These are phyloP conservation scores for Alternaria angustiovoidea DNA, from an alignment of 2,329 filamentous ascomycete genomes.

Conservation along the genomic window DNA sequence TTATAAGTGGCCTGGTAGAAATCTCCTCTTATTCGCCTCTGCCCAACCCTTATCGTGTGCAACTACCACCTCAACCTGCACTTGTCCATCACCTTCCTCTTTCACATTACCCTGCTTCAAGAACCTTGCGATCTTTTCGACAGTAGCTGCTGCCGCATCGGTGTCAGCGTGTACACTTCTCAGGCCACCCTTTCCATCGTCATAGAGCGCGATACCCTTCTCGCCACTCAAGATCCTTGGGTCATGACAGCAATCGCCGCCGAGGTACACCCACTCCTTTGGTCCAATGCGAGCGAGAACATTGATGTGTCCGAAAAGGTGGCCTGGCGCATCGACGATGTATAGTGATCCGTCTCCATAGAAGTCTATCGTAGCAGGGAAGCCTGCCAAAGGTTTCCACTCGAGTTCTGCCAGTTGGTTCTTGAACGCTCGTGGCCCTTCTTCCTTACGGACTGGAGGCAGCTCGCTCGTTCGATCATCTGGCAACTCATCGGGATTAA, in stretches of 20 bases:
- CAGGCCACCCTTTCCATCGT: slow-evolving; percentile 54
- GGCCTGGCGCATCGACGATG: slow-evolving; percentile 61
- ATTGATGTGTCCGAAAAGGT: slow-evolving; percentile 62
- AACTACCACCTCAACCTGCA: slow-evolving; percentile 57
- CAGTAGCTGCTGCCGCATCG: slow-evolving; percentile 54
- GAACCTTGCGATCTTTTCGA: slow-evolving; percentile 53
- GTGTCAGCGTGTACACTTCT: slow-evolving; percentile 63
- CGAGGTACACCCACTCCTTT: slow-evolving; percentile 58
- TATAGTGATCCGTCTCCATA: slow-evolving; percentile 58
- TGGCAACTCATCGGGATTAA: slow-evolving; percentile 56
- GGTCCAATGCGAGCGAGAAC: slow-evolving; percentile 54
- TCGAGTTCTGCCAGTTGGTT: slow-evolving; percentile 22
- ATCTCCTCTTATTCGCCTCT: slow-evolving; percentile 48
- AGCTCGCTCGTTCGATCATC: slow-evolving; percentile 55
- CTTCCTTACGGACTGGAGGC: slow-evolving; percentile 38
- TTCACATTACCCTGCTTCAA: slow-evolving; percentile 28
- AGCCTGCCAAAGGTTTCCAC: slow-evolving; percentile 57
- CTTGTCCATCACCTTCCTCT: slow-evolving; percentile 34
- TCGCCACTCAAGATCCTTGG: slow-evolving; percentile 60
- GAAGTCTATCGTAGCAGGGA: slow-evolving; percentile 58
- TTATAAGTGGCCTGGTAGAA: slow-evolving; percentile 33
- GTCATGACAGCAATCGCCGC: slow-evolving; percentile 65
- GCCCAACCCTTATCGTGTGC: slow-evolving; percentile 62
- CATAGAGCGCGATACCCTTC: slow-evolving; percentile 61
- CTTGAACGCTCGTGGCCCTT: slow-evolving; percentile 29